Evolutionary conservation across 768 basidiomycete species (phyloP).

Genomic region (Boletus pseudopeckii): DNA sequence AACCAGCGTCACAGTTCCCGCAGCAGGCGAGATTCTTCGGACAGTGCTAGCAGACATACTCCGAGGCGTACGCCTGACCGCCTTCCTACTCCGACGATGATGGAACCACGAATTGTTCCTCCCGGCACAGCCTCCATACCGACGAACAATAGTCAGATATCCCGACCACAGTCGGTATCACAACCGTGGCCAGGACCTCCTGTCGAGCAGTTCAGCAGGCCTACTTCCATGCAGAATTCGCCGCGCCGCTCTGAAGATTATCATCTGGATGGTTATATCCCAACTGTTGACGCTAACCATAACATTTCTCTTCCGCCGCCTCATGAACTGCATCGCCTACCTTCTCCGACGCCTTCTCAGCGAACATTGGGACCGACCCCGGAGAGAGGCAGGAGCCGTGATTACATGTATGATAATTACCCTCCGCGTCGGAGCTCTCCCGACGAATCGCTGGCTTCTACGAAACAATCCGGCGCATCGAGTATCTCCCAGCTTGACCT

Average conservation of each 20-base stretch:
- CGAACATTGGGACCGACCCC: slow-evolving; percentile 14
- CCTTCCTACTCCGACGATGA: slow-evolving; percentile 1
- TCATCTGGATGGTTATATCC: slow-evolving; percentile 51
- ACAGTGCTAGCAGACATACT: slow-evolving; percentile 10
- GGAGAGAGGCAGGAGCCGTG: slow-evolving; percentile 21
- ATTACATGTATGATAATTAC: slow-evolving; percentile 24
- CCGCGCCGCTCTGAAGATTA: slow-evolving; percentile 20
- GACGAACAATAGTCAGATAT: slow-evolving; percentile 10
- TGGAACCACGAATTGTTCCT: slow-evolving; percentile 16
- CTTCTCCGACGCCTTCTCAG: slow-evolving; percentile 30
- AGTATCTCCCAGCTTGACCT: slow-evolving; percentile 34
- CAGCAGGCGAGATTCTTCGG: slow-evolving; percentile 17
- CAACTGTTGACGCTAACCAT: slow-evolving; percentile 37
- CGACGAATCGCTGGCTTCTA: slow-evolving; percentile 29
- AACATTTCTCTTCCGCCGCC: slow-evolving; percentile 49
- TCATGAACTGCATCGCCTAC: slow-evolving; percentile 39
- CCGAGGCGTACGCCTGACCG: slow-evolving; percentile 13
- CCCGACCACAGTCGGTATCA: slow-evolving; percentile 13
- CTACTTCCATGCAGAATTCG: slow-evolving; percentile 22
- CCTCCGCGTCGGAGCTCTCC: slow-evolving; percentile 25
- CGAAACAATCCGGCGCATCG: slow-evolving; percentile 27
- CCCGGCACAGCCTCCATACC: slow-evolving; percentile 7
- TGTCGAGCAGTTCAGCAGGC: slow-evolving; percentile 7
- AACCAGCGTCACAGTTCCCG: slow-evolving; percentile 17
- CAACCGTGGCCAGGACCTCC: slow-evolving; percentile 20